Percentiles rank a stretch among this genome's conserved stretches.
Evolutionary conservation across 2,329 filamentous ascomycete genomes (phyloP).

Genomic region (Dryadomyces sulphureus): DNA sequence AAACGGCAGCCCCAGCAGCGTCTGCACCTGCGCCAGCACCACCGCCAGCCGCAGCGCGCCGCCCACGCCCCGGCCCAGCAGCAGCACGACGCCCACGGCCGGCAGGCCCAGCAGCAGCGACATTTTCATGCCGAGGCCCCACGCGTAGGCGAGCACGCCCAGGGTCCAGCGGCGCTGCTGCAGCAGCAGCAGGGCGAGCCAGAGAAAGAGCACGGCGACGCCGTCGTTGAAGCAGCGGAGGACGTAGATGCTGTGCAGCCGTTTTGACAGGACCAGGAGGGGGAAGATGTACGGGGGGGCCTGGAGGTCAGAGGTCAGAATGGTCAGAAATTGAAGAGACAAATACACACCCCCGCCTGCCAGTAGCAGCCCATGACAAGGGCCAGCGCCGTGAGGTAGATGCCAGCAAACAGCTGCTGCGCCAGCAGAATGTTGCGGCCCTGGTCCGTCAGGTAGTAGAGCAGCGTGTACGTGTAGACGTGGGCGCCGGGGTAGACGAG

Average conservation of each 20-base stretch:
- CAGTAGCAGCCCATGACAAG: constrained; percentile 75
- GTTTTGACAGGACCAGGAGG: constrained; percentile 75
- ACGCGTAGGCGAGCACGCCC: constrained; percentile 58
- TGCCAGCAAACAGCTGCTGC: constrained; percentile 66
- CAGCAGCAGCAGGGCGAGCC: constrained; percentile 63
- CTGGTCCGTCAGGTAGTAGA: constrained; percentile 64
- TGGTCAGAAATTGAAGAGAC: not conserved
- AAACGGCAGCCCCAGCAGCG: constrained; percentile 55
- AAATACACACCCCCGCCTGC: constrained; percentile 42
- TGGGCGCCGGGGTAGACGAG: constrained; percentile 91
- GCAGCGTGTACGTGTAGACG: constrained; percentile 72
- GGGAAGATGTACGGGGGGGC: constrained; percentile 78
- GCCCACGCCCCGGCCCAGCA: constrained; percentile 55
- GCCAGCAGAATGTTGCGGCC: constrained; percentile 64
- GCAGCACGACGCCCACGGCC: constrained; percentile 60
- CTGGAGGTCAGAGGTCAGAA: constrained; percentile 25
- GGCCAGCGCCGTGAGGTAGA: constrained; percentile 65
- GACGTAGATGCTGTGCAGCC: constrained; percentile 85
- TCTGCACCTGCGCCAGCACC: constrained; percentile 66
- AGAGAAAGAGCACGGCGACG: constrained; percentile 72
- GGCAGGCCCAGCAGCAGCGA: constrained; percentile 70
- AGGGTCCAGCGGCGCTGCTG: constrained; percentile 61
- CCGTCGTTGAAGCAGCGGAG: constrained; percentile 93
- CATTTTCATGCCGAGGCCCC: constrained; percentile 91
- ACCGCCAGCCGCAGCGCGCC: constrained; percentile 52